phyloP scores from a whole-genome alignment of 371 early-diverging fungal genomes.

The Chytridium lagenaria region DNA sequence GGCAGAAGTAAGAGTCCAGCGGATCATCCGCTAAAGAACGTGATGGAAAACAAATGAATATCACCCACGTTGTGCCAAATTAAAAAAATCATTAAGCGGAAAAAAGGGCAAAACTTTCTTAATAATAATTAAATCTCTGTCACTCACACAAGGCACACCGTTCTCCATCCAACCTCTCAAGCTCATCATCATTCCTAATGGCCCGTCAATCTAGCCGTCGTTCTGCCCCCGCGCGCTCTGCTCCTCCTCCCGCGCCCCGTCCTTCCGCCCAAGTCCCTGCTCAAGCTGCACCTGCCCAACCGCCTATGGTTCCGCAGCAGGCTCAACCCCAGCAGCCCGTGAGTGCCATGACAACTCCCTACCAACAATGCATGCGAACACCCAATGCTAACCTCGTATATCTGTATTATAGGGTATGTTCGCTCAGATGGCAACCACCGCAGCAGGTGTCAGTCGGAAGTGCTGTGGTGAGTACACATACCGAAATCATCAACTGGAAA shows the following conservation, averaged over 20 bases:
- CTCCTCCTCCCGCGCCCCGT: not conserved
- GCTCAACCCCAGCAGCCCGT: constrained; percentile 17
- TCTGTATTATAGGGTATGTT: constrained; percentile 61
- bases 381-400: not conserved
- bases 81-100: too few species aligned
- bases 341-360: not conserved
- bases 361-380: too few species aligned
- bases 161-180: too few species aligned
- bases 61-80: too few species aligned
- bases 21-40: too few species aligned
- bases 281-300: constrained; percentile 8
- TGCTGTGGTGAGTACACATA: constrained; percentile 68
- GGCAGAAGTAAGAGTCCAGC: too few species aligned
- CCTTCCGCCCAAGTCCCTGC: constrained; percentile 4
- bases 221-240: constrained; percentile 8
- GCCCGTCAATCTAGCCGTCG: constrained; percentile 9
- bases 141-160: too few species aligned
- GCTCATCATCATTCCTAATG: too few species aligned
- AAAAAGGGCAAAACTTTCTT: too few species aligned
- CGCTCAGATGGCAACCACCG: constrained; percentile 90
- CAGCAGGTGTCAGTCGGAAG: constrained; percentile 93
- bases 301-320: not conserved
- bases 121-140: too few species aligned
- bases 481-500: too few species aligned
- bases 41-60: too few species aligned